Conservation (phyloP, 2,329 filamentous ascomycete species). For the Intubia oerlemansii region DNA sequence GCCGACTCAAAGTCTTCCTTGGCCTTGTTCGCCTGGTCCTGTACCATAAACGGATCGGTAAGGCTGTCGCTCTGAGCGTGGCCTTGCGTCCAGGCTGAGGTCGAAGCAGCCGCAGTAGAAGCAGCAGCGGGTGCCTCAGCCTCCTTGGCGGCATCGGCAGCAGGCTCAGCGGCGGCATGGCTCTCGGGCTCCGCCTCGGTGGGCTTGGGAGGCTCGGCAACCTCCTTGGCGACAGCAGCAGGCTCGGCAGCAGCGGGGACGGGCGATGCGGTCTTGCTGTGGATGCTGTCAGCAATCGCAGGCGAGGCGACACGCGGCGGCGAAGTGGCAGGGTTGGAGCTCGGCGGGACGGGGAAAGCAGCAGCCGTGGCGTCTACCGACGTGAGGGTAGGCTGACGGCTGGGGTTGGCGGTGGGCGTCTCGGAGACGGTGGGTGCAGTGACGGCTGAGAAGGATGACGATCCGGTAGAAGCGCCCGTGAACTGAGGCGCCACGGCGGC, state of each 20-base stretch:
- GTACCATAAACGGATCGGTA: slow-evolving; percentile 28
- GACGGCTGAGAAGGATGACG: slow-evolving; percentile 32
- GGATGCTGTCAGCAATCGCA: too few species aligned
- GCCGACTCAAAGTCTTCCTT: slow-evolving; percentile 74
- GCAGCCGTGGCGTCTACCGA: too few species aligned
- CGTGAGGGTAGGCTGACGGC: slow-evolving; percentile 37
- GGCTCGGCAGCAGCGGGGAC: too few species aligned
- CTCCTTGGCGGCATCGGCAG: background rate
- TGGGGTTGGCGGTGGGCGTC: slow-evolving; percentile 29
- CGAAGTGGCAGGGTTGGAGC: too few species aligned
- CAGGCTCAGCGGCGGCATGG: background rate
- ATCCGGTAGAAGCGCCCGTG: slow-evolving; percentile 33
- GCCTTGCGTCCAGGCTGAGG: slow-evolving; percentile 4
- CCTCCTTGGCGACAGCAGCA: too few species aligned
- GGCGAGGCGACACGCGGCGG: too few species aligned
- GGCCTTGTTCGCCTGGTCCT: slow-evolving; percentile 23
- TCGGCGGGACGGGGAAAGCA: too few species aligned
- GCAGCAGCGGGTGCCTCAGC: background rate
- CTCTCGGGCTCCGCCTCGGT: too few species aligned
- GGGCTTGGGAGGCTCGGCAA: too few species aligned
- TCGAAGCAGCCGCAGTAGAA: slow-evolving; percentile 1
- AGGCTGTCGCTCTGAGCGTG: slow-evolving; percentile 10
- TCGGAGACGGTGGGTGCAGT: slow-evolving; percentile 32
- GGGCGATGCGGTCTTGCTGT: too few species aligned
- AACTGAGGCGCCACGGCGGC: slow-evolving; percentile 33